These are phyloP conservation scores for Planoprotostelium fungivorum DNA, from an alignment of 78 protist genomes.

Conservation along the genomic window DNA sequence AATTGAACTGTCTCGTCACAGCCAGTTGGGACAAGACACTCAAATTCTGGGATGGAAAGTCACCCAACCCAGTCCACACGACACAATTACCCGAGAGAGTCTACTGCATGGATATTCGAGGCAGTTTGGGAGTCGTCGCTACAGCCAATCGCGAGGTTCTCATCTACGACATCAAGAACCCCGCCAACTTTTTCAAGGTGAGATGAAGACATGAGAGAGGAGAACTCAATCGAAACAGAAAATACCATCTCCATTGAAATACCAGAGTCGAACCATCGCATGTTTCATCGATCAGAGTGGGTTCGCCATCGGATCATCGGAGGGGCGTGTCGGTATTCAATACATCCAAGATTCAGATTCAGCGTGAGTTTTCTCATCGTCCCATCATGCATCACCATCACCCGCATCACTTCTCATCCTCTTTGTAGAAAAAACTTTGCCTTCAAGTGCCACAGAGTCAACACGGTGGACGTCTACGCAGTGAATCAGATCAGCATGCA, in stretches of 20 bases:
- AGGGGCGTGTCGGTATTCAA: conserved; percentile 87
- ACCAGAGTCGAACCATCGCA: conserved; percentile 65
- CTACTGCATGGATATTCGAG: conserved; percentile 45
- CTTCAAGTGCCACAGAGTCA: conserved; percentile 90
- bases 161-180: conserved; percentile 48
- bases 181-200: conserved; percentile 11
- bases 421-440: conserved; percentile 58
- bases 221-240: background rate
- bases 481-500: conserved; percentile 81
- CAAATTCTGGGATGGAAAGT: conserved; percentile 79
- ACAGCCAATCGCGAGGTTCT: conserved; percentile 69
- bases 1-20: conserved; percentile 55
- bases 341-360: conserved; percentile 39
- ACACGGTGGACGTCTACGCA: conserved; percentile 53
- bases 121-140: conserved; percentile 50
- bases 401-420: background rate
- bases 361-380: conserved; percentile 19
- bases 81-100: conserved; percentile 45
- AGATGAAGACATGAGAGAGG: background rate
- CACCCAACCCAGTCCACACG: conserved; percentile 21
- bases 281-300: conserved; percentile 73
- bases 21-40: conserved; percentile 83
- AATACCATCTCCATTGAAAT: conserved; percentile 66
- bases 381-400: background rate
- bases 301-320: conserved; percentile 87